These are phyloP conservation scores for Neurospora crassa DNA, from an alignment of 2,329 filamentous ascomycete genomes.

Conservation along the genomic window DNA sequence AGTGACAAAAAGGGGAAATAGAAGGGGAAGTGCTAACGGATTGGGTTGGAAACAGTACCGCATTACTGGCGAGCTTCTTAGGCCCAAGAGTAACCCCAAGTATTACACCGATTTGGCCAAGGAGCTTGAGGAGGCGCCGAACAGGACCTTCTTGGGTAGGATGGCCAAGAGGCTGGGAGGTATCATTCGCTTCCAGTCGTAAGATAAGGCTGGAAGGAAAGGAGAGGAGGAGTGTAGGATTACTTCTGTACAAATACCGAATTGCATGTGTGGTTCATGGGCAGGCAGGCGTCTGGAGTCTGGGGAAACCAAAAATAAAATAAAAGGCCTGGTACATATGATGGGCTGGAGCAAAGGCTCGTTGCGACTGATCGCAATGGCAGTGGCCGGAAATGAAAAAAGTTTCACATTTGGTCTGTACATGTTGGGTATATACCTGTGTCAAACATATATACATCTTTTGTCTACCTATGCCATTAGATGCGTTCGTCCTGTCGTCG, in stretches of 20 bases:
- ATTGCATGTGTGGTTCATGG: conserved; percentile 9
- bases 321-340: background rate
- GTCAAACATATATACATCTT: background rate
- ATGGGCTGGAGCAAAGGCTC: background rate
- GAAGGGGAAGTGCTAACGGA: background rate
- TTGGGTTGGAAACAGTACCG: conserved; percentile 28
- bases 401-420: background rate
- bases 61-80: conserved; percentile 39
- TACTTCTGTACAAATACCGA: conserved; percentile 5
- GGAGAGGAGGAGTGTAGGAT: background rate
- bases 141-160: conserved; percentile 42
- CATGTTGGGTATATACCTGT: background rate
- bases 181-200: conserved; percentile 45
- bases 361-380: background rate
- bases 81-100: conserved; percentile 52
- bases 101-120: conserved; percentile 52
- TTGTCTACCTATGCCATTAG: conserved; percentile 9
- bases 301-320: background rate
- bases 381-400: background rate
- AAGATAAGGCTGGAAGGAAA: conserved; percentile 10
- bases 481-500: conserved; percentile 1
- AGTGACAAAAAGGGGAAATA: background rate
- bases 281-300: conserved; percentile 15
- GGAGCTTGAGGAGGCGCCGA: conserved; percentile 55
- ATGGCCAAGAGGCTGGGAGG: conserved; percentile 47